A percentile compares a stretch with the other conserved stretches of the same genome.
These are phyloP conservation scores for Phaeolepiota aurea DNA, from an alignment of 768 basidiomycete species.

Conservation along the genomic window DNA sequence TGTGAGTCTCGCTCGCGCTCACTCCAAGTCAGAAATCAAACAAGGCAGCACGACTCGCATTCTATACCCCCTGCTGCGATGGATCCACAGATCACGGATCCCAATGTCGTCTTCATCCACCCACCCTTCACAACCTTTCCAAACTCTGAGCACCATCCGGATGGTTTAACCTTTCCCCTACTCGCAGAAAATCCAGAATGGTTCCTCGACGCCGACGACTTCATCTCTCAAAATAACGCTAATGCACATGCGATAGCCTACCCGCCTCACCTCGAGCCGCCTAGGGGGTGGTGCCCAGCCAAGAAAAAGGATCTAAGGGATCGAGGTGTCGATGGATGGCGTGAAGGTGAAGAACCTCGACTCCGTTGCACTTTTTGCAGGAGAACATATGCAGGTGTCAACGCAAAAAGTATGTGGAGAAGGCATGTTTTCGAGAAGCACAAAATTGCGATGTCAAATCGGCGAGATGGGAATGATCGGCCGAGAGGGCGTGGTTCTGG, in stretches of 20 bases:
- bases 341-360: constrained; percentile 73
- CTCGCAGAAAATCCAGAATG: constrained; percentile 74
- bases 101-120: constrained; percentile 59
- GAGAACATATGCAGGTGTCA: constrained; percentile 77
- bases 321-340: constrained; percentile 61
- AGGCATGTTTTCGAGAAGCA: constrained; percentile 86
- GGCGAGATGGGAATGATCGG: constrained; percentile 62
- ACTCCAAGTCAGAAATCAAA: constrained; percentile 19
- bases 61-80: constrained; percentile 42
- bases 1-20: constrained; percentile 15
- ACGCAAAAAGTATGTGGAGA: constrained; percentile 90
- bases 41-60: constrained; percentile 30
- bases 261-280: constrained; percentile 72
- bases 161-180: constrained; percentile 62
- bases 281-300: constrained; percentile 81
- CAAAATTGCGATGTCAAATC: constrained; percentile 84
- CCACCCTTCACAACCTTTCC: constrained; percentile 70
- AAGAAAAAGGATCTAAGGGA: constrained; percentile 75
- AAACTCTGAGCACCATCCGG: constrained; percentile 45
- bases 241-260: constrained; percentile 56
- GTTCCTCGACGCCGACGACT: constrained; percentile 70
- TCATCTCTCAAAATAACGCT: constrained; percentile 35
- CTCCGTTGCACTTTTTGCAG: constrained; percentile 81
- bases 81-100: constrained; percentile 66
- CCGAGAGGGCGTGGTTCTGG: constrained; percentile 56